phyloP scores from a whole-genome alignment of 768 basidiomycete species.

The Serendipita sp. region DNA sequence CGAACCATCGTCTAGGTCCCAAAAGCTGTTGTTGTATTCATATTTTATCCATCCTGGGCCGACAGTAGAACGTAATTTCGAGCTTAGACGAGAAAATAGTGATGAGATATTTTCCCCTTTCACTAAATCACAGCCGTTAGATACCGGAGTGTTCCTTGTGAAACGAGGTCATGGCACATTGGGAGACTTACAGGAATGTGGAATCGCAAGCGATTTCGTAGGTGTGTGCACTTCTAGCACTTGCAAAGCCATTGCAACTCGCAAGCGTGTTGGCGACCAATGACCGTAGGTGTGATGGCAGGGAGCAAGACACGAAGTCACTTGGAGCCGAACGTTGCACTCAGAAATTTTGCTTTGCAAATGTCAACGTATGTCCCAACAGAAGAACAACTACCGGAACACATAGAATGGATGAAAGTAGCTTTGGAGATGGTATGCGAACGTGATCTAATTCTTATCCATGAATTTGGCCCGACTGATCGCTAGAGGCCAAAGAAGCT shows the following conservation, averaged over 20 bases:
- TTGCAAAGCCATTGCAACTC: background rate
- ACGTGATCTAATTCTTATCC: background rate
- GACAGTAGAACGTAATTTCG: slow-evolving; percentile 46
- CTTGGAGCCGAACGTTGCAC: background rate
- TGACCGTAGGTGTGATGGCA: no score
- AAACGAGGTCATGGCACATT: background rate
- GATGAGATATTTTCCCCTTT: slow-evolving; percentile 47
- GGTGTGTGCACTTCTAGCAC: slow-evolving; percentile 61
- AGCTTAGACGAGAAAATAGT: slow-evolving; percentile 54
- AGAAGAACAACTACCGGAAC: slow-evolving; percentile 21
- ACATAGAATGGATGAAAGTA: slow-evolving; percentile 56
- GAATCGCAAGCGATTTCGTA: slow-evolving; percentile 49
- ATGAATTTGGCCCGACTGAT: background rate
- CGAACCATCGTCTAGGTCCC: slow-evolving; percentile 81
- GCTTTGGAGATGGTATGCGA: slow-evolving; percentile 61
- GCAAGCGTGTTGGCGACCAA: no score
- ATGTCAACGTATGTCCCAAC: slow-evolving; percentile 18
- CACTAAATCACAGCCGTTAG: slow-evolving; percentile 25
- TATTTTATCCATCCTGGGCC: slow-evolving; percentile 79
- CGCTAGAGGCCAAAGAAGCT: slow-evolving; percentile 67
- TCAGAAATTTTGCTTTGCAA: background rate
- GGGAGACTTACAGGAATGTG: slow-evolving; percentile 48
- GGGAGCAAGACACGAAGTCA: no score
- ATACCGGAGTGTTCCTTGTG: no score
- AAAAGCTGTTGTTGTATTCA: slow-evolving; percentile 57